Evolutionary conservation across 441 rosid genomes (phyloP).

Genomic region (Pelargonium cotyledonis): DNA sequence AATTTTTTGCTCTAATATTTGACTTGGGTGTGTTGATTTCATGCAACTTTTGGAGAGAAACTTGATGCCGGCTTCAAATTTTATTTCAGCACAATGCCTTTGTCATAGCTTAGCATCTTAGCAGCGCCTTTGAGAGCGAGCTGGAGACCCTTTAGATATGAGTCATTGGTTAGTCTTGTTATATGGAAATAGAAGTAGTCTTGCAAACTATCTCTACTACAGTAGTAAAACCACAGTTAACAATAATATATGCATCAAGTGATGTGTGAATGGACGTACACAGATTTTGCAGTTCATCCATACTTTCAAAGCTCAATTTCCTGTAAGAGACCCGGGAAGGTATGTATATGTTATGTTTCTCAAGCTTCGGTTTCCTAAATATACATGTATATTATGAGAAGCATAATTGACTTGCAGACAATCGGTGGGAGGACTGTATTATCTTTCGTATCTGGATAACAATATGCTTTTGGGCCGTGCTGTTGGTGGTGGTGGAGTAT

Average conservation of each 20-base stretch:
- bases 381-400: constrained; percentile 19
- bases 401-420: constrained; percentile 38
- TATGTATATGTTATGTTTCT: constrained; percentile 14
- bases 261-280: constrained; percentile 7
- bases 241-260: constrained; percentile 6
- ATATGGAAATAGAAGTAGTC: neutral
- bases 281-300: constrained; percentile 85
- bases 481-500: constrained; percentile 89
- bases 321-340: constrained; percentile 62
- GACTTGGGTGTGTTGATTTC: too few relatives aligned
- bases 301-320: constrained; percentile 61
- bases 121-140: neutral
- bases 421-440: constrained; percentile 69
- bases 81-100: too few relatives aligned
- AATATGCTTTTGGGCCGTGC: constrained; percentile 87
- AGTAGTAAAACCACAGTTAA: neutral
- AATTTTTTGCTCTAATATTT: too few relatives aligned
- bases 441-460: constrained; percentile 70
- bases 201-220: neutral
- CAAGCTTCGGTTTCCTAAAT: neutral
- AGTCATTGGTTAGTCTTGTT: neutral
- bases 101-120: neutral
- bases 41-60: too few relatives aligned
- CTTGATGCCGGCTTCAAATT: too few relatives aligned
- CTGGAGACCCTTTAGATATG: constrained; percentile 1